phyloP scores from a whole-genome alignment of 176 grass and related monocot species.

The Carex scoparia region DNA sequence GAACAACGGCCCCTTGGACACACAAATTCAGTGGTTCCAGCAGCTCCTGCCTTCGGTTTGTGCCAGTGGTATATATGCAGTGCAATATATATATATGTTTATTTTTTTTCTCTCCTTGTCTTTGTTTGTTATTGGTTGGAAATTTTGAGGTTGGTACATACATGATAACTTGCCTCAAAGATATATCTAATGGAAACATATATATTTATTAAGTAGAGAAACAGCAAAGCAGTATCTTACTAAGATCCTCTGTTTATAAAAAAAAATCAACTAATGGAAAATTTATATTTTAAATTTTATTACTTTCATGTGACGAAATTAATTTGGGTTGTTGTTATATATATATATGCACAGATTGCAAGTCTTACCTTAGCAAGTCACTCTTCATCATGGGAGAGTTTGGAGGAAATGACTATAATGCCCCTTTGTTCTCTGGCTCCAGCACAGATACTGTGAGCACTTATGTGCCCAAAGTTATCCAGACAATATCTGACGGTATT shows the following conservation, averaged over 20 bases:
- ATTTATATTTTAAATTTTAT: neutral
- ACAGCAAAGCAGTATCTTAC: neutral
- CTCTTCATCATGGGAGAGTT: slow-evolving; percentile 68
- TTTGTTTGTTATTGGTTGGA: neutral
- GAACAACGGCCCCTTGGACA: slow-evolving; percentile 54
- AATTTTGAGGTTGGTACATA: neutral
- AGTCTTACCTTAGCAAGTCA: slow-evolving; percentile 39
- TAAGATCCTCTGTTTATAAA: neutral
- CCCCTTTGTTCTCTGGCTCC: slow-evolving; percentile 47
- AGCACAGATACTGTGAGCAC: slow-evolving; percentile 34
- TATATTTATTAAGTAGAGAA: neutral
- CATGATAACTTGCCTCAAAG: neutral
- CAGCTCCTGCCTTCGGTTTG: slow-evolving; percentile 72
- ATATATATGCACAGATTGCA: slow-evolving; percentile 39
- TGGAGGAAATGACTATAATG: slow-evolving; percentile 85
- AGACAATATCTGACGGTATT: slow-evolving; percentile 42
- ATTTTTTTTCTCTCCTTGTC: neutral
- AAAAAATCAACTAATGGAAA: neutral
- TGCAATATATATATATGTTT: neutral
- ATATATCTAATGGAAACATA: neutral
- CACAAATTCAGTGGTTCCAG: slow-evolving; percentile 71
- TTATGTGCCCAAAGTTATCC: slow-evolving; percentile 50
- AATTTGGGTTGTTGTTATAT: neutral
- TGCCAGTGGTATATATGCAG: slow-evolving; percentile 20
- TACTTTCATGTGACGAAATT: neutral